phyloP scores from a whole-genome alignment of 257 asterid genomes.

The Plantago elongata region DNA sequence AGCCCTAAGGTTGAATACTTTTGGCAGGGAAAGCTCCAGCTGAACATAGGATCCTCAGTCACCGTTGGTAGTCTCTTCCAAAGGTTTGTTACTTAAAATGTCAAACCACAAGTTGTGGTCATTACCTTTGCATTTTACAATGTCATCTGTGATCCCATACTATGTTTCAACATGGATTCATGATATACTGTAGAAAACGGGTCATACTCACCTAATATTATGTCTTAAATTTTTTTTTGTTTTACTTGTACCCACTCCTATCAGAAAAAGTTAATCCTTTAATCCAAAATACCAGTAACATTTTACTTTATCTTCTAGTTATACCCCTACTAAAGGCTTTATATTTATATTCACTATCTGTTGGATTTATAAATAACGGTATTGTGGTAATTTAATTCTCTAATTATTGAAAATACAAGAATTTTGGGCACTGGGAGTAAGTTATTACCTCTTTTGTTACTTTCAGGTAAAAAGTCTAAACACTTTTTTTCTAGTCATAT shows the following conservation, averaged over 20 bases:
- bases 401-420: too few species aligned
- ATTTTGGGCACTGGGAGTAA: too few species aligned
- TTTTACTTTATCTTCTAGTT: too few species aligned
- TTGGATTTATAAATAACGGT: too few species aligned
- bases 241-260: too few species aligned
- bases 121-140: conserved; percentile 2
- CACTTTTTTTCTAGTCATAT: not conserved
- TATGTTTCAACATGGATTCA: not conserved
- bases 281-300: too few species aligned
- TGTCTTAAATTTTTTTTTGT: not conserved
- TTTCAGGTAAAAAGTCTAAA: not conserved
- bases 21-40: conserved; percentile 83
- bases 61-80: conserved; percentile 50
- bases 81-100: conserved; percentile 47
- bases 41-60: conserved; percentile 50
- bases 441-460: not conserved
- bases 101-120: not conserved
- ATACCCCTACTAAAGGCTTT: too few species aligned
- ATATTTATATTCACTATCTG: too few species aligned
- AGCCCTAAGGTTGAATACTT: conserved; percentile 29
- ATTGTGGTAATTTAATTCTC: too few species aligned
- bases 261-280: too few species aligned
- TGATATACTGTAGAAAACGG: not conserved
- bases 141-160: not conserved
- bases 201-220: not conserved